Base-by-base conservation (phyloP, 2,329 filamentous ascomycete genomes). In the Karstenula rhodostoma region DNA sequence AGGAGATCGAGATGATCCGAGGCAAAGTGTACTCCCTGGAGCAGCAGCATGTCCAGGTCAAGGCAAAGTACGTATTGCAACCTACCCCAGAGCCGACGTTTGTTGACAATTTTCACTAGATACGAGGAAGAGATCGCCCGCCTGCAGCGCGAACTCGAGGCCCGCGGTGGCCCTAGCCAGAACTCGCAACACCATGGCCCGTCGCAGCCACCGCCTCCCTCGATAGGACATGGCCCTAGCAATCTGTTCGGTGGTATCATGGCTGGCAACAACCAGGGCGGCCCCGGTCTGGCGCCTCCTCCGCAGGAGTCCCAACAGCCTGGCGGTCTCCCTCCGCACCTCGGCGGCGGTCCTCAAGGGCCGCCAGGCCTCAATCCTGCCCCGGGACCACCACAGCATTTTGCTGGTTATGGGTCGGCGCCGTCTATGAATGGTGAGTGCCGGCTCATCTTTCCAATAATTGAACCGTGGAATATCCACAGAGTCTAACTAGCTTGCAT, bases 161-260 rank as follows among this genome's bases (percentile, higher is more conserved):
- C 86, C 68, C 86, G 88, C 69, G 89, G 89, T 62, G 87, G 88
- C 22, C 84, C 86, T 65, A 84, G 86, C 67, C 86, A 89, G 66
- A 88, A 90, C 63, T 90, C 93, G 64, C 87, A 87, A 68, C 92
- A 95, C 85, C 87, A 87, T 60, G 92, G 90, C 46, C 90, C 93
- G 59, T 89, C 91, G 51, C 92, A 95, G 79, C 91, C 93, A 64
- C 91, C 91, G 62, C 94, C 95, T 37, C 94, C 89, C 37, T 83
- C 92, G 52, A 91, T 98, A 68, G 92, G 93, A 29, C 91, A 96
- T 73, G 94, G 94, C 27, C 88, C 89, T 58, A 94, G 91, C 77
- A 95, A 96, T 73, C 85, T 98, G 43, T 98, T 99, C 75, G 93
- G 93, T 68, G 93, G 93, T 58, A 97, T 98, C 75, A 98, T 99